Conservation (phyloP, 1,284 basidiomycete genomes). For the Ustilago hordei region DNA sequence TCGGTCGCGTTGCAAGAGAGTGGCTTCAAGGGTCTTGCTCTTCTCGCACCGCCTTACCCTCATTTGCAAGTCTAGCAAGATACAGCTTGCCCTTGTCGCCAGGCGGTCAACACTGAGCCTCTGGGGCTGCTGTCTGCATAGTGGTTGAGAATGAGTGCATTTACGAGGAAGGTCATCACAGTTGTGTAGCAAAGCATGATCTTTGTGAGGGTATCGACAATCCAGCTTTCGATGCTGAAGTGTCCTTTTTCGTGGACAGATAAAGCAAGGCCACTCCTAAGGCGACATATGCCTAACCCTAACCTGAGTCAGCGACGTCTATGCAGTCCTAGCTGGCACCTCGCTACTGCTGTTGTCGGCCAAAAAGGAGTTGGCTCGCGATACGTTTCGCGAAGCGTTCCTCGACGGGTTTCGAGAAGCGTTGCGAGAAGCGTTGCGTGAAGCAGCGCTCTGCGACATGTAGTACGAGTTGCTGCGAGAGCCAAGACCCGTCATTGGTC, state of each 20-base stretch:
- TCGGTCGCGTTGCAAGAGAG: neutral
- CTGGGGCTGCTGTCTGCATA: neutral
- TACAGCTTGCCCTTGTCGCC: neutral
- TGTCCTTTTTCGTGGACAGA: neutral
- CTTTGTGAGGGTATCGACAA: neutral
- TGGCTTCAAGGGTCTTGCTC: neutral
- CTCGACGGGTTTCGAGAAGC: conserved; percentile 29
- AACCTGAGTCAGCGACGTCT: neutral
- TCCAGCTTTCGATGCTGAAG: neutral
- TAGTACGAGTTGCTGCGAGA: conserved; percentile 42
- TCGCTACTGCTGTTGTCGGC: conserved; percentile 32
- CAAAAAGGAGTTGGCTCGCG: conserved; percentile 39
- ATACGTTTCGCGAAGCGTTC: conserved; percentile 28
- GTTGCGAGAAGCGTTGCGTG: conserved; percentile 33
- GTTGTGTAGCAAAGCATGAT: neutral
- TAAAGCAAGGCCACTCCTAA: neutral
- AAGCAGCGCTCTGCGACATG: conserved; percentile 40
- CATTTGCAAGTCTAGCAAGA: neutral
- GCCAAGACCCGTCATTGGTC: conserved; percentile 29
- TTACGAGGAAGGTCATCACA: too few relatives aligned
- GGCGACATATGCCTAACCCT: neutral
- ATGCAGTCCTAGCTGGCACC: conserved; percentile 25
- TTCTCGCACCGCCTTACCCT: neutral
- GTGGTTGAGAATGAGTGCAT: neutral
- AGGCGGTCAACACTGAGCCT: neutral